Evolutionary conservation across 768 basidiomycete species (phyloP).

Genomic region (Dioszegia aurantiaca): DNA sequence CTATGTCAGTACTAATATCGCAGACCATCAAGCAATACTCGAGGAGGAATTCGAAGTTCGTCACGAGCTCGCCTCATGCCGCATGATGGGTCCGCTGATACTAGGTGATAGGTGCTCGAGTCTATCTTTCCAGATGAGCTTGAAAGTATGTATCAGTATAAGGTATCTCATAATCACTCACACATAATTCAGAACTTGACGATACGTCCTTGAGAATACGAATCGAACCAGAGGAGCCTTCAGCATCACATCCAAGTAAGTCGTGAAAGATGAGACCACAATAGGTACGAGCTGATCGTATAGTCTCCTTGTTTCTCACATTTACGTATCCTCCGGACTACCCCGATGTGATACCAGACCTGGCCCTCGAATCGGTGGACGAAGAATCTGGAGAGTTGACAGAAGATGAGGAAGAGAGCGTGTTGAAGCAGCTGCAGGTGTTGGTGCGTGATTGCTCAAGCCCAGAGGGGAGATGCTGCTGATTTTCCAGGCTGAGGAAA

Average conservation of each 20-base stretch:
- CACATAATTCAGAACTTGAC: constrained; percentile 87
- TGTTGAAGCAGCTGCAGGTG: constrained; percentile 59
- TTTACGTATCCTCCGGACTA: constrained; percentile 79
- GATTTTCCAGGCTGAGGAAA: constrained; percentile 45
- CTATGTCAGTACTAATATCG: too few species aligned
- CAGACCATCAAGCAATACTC: constrained; percentile 55
- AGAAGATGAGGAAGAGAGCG: constrained; percentile 58
- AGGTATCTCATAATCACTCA: too few species aligned
- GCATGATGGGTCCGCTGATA: constrained; percentile 14
- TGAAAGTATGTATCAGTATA: constrained; percentile 72
- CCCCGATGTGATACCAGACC: constrained; percentile 74
- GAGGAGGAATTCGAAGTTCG: constrained; percentile 86
- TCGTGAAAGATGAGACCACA: constrained; percentile 34
- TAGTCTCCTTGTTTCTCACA: constrained; percentile 71
- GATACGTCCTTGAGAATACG: constrained; percentile 77
- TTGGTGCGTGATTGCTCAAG: constrained; percentile 54
- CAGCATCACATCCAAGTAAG: constrained; percentile 61
- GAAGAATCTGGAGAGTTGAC: constrained; percentile 57
- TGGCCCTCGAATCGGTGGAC: constrained; percentile 64
- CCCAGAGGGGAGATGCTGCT: constrained; percentile 1
- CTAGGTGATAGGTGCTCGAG: constrained; percentile 70
- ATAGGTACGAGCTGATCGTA: background rate
- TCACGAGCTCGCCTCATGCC: constrained; percentile 23
- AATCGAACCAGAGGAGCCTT: constrained; percentile 77
- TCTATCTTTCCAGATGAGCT: constrained; percentile 94